Percentiles rank a stretch among this genome's conserved stretches.
These are phyloP conservation scores for Amphirosellinia nigrospora DNA, from an alignment of 495 filamentous ascomycete species.

Conservation along the genomic window DNA sequence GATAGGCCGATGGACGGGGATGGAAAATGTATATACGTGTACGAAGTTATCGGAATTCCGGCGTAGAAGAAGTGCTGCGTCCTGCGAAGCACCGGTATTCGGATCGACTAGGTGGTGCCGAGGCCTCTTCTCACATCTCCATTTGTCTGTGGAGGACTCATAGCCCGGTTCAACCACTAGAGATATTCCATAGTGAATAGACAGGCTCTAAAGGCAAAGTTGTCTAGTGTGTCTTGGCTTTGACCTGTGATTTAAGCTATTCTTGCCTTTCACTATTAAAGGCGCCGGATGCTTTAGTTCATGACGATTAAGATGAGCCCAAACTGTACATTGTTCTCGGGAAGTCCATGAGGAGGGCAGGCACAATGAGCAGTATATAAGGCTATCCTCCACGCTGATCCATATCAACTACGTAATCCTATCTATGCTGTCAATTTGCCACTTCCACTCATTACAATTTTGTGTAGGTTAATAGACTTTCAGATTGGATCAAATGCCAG, in stretches of 20 bases:
- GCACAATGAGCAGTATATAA: background rate
- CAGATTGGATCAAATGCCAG: too few relatives aligned
- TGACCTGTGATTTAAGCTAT: too few relatives aligned
- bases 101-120: background rate
- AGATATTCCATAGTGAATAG: background rate
- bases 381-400: background rate
- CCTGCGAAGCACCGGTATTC: background rate
- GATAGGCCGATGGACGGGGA: background rate
- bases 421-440: background rate
- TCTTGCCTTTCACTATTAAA: too few relatives aligned
- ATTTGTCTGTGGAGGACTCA: background rate
- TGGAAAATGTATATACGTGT: slow-evolving; percentile 28
- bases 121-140: background rate
- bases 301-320: background rate
- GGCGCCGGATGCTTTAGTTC: background rate
- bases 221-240: too few relatives aligned
- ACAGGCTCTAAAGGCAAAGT: background rate
- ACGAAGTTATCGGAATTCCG: slow-evolving; percentile 1
- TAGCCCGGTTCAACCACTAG: background rate
- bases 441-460: background rate
- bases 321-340: background rate
- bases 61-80: slow-evolving; percentile 14
- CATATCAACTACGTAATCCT: background rate
- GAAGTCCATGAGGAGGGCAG: background rate
- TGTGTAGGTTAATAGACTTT: background rate